Conservation (phyloP, 139 green algal species). For the Mychonastes homosphaera region DNA sequence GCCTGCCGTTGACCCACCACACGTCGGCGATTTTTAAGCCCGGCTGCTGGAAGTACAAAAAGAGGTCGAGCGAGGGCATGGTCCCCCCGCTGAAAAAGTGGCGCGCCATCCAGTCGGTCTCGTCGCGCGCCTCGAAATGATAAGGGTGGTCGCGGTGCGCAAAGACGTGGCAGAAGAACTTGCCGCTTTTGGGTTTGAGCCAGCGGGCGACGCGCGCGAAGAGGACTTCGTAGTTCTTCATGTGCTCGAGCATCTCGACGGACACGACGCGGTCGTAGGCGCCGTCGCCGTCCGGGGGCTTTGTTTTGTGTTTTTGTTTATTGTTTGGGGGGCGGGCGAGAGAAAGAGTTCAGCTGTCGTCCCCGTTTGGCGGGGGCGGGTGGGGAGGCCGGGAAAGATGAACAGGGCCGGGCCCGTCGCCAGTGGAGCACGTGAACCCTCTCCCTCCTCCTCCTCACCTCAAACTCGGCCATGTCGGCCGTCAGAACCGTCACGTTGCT, state of each 20-base stretch:
- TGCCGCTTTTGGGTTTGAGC: slow-evolving; percentile 64
- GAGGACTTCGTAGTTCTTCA: slow-evolving; percentile 71
- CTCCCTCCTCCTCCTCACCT: slow-evolving; percentile 5
- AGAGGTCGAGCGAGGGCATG: slow-evolving; percentile 80
- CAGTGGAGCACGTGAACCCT: not conserved
- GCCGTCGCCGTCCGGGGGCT: slow-evolving; percentile 22
- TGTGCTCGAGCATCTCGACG: slow-evolving; percentile 98
- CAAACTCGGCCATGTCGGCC: slow-evolving; percentile 61
- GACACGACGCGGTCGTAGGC: slow-evolving; percentile 81
- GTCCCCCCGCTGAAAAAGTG: slow-evolving; percentile 95
- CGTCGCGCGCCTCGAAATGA: slow-evolving; percentile 71
- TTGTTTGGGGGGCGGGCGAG: no score
- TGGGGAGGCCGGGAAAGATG: no score
- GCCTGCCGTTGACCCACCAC: slow-evolving; percentile 77
- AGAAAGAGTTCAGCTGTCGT: no score
- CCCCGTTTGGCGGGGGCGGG: no score
- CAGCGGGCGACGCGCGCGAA: slow-evolving; percentile 56
- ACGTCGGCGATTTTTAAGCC: slow-evolving; percentile 20
- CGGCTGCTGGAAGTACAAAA: slow-evolving; percentile 86
- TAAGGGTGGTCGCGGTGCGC: slow-evolving; percentile 69
- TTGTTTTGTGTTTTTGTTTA: no score
- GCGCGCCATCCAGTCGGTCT: slow-evolving; percentile 87
- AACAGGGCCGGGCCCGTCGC: no score
- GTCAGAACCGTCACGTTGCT: slow-evolving; percentile 78
- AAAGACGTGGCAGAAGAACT: slow-evolving; percentile 93